phyloP scores from a whole-genome alignment of 169 alveolate genomes.

The Fabrea salina region DNA sequence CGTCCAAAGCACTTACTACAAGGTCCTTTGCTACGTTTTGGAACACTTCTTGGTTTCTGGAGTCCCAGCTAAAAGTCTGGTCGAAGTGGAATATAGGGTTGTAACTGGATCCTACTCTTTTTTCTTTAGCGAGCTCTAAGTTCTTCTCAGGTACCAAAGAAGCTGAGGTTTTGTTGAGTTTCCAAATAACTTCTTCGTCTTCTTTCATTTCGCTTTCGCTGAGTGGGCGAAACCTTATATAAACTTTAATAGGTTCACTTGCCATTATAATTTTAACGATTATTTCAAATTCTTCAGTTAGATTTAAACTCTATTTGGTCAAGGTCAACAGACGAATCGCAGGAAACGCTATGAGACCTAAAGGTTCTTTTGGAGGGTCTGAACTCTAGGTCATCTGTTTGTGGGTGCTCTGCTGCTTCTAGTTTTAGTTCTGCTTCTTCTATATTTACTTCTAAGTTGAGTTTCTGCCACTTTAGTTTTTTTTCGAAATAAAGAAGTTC shows the following conservation, averaged over 20 bases:
- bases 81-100: conserved; percentile 37
- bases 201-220: conserved; percentile 28
- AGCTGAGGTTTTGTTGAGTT: conserved; percentile 1
- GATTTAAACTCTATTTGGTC: too few relatives aligned
- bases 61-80: conserved; percentile 47
- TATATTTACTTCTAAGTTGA: too few relatives aligned
- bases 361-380: too few relatives aligned
- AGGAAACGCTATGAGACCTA: too few relatives aligned
- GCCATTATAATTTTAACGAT: not conserved
- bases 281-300: too few relatives aligned
- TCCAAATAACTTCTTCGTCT: conserved; percentile 35
- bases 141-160: conserved; percentile 17
- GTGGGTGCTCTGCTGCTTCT: too few relatives aligned
- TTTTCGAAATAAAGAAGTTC: too few relatives aligned
- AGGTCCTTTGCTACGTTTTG: conserved; percentile 38
- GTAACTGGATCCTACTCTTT: not conserved
- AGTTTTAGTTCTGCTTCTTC: too few relatives aligned
- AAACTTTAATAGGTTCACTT: conserved; percentile 52
- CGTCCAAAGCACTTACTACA: conserved; percentile 54
- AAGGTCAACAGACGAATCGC: too few relatives aligned
- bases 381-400: too few relatives aligned
- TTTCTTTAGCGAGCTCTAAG: not conserved
- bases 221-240: conserved; percentile 46
- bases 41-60: conserved; percentile 48
- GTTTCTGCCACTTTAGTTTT: too few relatives aligned